These are phyloP conservation scores for Thyridium curvatum DNA, from an alignment of 2,329 filamentous ascomycete species.

Conservation along the genomic window DNA sequence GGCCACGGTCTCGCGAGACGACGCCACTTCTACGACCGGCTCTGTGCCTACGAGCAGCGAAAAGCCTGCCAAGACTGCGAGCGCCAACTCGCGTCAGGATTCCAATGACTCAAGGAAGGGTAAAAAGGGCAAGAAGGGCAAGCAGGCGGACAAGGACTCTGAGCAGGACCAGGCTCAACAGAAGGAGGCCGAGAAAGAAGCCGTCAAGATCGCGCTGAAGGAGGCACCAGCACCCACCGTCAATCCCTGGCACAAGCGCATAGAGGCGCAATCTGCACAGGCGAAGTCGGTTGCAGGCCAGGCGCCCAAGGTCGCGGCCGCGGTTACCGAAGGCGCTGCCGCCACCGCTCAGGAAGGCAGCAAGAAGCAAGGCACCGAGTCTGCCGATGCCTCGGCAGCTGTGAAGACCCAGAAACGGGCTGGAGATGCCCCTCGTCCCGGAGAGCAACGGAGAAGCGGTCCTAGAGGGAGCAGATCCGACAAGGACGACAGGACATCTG, in stretches of 20 bases:
- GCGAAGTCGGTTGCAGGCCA: conserved; percentile 24
- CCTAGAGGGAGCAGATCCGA: conserved; percentile 41
- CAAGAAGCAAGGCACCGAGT: conserved; percentile 25
- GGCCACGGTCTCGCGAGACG: conserved; percentile 8
- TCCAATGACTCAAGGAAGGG: conserved; percentile 61
- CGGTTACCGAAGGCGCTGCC: conserved; percentile 8
- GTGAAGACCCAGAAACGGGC: conserved; percentile 35
- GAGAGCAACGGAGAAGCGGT: conserved; percentile 34
- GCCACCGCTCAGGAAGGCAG: conserved; percentile 30
- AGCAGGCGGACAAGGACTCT: conserved; percentile 43
- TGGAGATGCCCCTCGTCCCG: conserved; percentile 30
- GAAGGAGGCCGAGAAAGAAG: conserved; percentile 53
- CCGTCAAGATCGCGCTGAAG: conserved; percentile 59
- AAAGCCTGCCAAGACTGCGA: conserved; percentile 47
- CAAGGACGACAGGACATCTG: conserved; percentile 28
- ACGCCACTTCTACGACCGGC: conserved; percentile 6
- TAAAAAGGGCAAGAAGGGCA: conserved; percentile 58
- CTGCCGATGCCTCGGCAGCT: conserved; percentile 13
- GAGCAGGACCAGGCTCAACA: conserved; percentile 43
- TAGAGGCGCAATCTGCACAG: conserved; percentile 56
- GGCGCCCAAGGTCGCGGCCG: conserved; percentile 9
- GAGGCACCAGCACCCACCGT: conserved; percentile 78
- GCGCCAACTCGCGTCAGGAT: conserved; percentile 53
- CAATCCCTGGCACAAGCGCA: conserved; percentile 83
- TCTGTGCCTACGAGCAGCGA: conserved; percentile 12